Base-by-base conservation (phyloP, 805 yeast genomes). In the Nakazawaea holstii region DNA sequence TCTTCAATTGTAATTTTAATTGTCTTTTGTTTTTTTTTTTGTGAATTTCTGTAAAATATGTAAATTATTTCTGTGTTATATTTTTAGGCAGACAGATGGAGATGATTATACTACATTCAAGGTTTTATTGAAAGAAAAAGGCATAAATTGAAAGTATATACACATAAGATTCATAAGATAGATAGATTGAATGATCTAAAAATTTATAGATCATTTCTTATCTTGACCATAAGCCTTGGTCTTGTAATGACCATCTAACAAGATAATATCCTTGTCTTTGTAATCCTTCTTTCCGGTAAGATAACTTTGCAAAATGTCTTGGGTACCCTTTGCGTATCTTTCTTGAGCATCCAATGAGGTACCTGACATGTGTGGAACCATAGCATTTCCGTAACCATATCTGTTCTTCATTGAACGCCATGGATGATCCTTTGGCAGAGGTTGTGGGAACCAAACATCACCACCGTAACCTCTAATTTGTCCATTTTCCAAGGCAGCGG, bases 371-470 rank as follows among this genome's bases (percentile, higher is more conserved):
- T 85, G 94, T 17, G 91, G 90, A 44, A 89, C 83, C 92, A 86
- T 84, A 46, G 91, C 92, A 57, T 87, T 86, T 54, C 92, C 92
- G 33, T 79, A 86, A 50, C 84, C 84, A 54, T 72, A 76, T 58
- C 76, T 69, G 76, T 84, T 83, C 42, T 68, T 60, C 80, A 84
- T 76, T 9, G 70, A 47, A 72, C 89, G 74, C 94, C 94, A 86
- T 54, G 90, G 90, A 60, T 84, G 90, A 62, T 74, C 74, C 46
- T 70, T 68, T 53, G 90, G 89, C 27, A 92, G 87, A 38, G 95
- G 95, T 66, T 86, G 95, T n/a, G 83, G 84, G 70, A 59, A 76
- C 89, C 92, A 85, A 45, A 86, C 94, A 65, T 86, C 94, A 56
- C 92, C 94, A 58, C 91, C 94, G 61, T 85, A 86, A 45, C 91